Conservation (phyloP, 257 asterid genomes). For the Striga asiatica region DNA sequence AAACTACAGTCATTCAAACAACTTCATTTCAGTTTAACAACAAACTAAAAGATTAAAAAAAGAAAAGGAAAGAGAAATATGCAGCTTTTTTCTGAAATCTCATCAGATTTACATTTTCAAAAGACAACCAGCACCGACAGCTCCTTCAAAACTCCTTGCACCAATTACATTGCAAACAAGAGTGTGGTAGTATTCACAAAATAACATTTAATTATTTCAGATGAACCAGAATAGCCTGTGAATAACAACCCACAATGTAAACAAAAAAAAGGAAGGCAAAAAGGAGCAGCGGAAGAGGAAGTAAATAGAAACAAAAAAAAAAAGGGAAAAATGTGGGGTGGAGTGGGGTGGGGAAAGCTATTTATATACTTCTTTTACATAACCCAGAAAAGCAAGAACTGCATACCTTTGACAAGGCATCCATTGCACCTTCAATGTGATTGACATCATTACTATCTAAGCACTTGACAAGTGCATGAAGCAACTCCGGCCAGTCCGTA, state of each 20-base stretch:
- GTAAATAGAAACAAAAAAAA: too few species aligned
- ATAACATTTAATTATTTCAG: background rate
- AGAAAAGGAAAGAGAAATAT: too few species aligned
- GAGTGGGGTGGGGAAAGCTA: too few species aligned
- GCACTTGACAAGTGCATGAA: conserved; percentile 69
- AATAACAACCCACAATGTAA: background rate
- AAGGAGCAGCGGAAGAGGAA: background rate
- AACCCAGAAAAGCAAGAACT: conserved; percentile 9
- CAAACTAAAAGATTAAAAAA: too few species aligned
- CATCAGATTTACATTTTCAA: background rate
- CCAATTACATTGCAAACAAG: background rate
- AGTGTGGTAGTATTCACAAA: background rate
- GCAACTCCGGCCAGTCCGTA: conserved; percentile 87
- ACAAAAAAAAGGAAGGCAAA: background rate
- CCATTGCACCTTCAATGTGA: conserved; percentile 99
- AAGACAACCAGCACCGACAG: conserved; percentile 2
- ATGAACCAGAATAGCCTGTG: background rate
- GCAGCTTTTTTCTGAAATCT: too few species aligned
- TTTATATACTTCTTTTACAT: background rate
- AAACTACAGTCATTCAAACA: too few species aligned
- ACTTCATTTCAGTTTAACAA: background rate
- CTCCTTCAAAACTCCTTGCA: background rate
- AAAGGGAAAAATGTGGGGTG: too few species aligned
- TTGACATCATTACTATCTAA: conserved; percentile 80
- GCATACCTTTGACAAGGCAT: conserved; percentile 91